phyloP scores from a whole-genome alignment of 2,329 filamentous ascomycete species.

The Calonectria fujianensis region DNA sequence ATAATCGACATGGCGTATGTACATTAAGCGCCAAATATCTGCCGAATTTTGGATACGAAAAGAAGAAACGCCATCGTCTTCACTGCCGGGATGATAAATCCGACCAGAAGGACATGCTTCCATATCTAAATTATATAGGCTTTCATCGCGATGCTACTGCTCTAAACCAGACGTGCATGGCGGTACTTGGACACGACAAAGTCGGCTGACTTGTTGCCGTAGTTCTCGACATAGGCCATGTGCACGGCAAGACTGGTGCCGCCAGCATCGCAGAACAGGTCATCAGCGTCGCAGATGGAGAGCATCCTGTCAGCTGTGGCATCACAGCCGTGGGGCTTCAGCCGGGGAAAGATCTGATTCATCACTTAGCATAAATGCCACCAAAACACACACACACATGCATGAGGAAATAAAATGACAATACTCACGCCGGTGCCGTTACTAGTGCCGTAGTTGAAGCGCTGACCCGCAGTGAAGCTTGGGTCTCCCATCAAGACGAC shows the following conservation, averaged over 20 bases:
- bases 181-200: slow-evolving; percentile 42
- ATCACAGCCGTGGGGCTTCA: slow-evolving; percentile 41
- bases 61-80: background rate
- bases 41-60: background rate
- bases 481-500: slow-evolving; percentile 53
- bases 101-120: background rate
- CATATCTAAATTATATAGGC: background rate
- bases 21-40: slow-evolving; percentile 1
- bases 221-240: slow-evolving; percentile 47
- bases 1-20: slow-evolving; percentile 7
- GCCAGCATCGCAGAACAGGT: slow-evolving; percentile 49
- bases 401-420: background rate
- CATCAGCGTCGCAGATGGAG: slow-evolving; percentile 48
- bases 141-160: background rate
- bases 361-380: background rate
- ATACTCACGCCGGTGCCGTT: slow-evolving; percentile 45
- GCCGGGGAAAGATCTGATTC: slow-evolving; percentile 46
- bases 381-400: no score
- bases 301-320: slow-evolving; percentile 39
- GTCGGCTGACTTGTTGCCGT: slow-evolving; percentile 41
- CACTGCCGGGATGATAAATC: background rate
- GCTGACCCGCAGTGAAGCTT: slow-evolving; percentile 45
- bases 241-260: slow-evolving; percentile 45
- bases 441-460: slow-evolving; percentile 47
- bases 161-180: slow-evolving; percentile 7